Conservation (phyloP, 306 rosid genomes). For the Hylodesmum podocarpum region DNA sequence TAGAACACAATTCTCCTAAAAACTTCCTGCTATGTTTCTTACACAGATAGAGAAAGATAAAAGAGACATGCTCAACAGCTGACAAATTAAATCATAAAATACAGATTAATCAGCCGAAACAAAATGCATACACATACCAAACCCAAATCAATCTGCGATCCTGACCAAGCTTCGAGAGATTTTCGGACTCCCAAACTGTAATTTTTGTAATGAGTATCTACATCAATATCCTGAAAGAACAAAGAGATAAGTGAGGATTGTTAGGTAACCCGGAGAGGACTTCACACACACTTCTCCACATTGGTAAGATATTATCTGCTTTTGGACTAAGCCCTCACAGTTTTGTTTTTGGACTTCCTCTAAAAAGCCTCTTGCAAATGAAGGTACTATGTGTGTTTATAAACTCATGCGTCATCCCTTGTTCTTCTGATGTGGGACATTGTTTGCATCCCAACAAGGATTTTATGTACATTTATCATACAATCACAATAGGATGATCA, state of each 20-base stretch:
- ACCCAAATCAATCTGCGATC: slow-evolving; percentile 81
- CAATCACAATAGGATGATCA: not conserved
- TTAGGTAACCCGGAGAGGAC: too few species aligned
- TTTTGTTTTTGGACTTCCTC: too few species aligned
- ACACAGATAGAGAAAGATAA: not conserved
- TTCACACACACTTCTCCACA: too few species aligned
- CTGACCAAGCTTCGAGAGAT: slow-evolving; percentile 95
- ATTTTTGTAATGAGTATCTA: slow-evolving; percentile 64
- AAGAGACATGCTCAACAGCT: not conserved
- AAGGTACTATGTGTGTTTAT: too few species aligned
- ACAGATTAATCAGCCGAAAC: not conserved
- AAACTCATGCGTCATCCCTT: too few species aligned
- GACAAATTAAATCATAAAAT: slow-evolving; percentile 5
- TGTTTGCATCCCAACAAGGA: too few species aligned
- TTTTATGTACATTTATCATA: not conserved
- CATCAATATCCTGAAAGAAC: slow-evolving; percentile 65
- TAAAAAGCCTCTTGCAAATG: too few species aligned
- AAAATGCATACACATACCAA: slow-evolving; percentile 59
- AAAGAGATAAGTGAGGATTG: slow-evolving; percentile 22
- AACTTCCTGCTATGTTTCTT: not conserved
- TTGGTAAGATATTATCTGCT: too few species aligned
- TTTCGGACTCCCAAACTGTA: slow-evolving; percentile 67
- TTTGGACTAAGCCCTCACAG: too few species aligned
- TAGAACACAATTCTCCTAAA: slow-evolving; percentile 6
- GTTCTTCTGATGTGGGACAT: too few species aligned